Evolutionary conservation across 2,329 filamentous ascomycete genomes (phyloP), one percentile per base, ranked within the genome.

Genomic region (Monosporascus sp.): DNA sequence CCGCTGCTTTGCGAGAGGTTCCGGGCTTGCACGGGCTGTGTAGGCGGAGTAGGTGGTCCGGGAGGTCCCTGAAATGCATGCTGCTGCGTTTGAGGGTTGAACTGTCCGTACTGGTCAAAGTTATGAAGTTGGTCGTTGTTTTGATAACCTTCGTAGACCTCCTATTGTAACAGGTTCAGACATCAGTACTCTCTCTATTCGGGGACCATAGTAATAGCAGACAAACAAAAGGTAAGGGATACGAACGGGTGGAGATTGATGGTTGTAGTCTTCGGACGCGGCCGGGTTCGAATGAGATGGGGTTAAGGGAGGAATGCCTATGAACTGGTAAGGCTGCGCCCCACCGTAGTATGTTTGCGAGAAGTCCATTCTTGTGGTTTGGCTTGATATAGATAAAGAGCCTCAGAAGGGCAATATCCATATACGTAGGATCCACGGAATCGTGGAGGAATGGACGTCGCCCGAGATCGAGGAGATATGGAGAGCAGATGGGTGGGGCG

Each of bases 241-340:
- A 77, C 77, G 70, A 70, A 83, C 80, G 65, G 79, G 75, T 61
- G 80, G 76, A 60, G 80, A 82, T 50, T 77, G 77, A 53, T 71
- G 76, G 63, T 70, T 74, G 68, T 78, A 82, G 51, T 82, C 79
- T 52, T 82, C 79, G 38, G 79, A 81, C 27, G 71, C 70, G 45
- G 75, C 75, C 52, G 79, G 80, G 61, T 78, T 78, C 53, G 79
- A 78, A 65, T 79, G 75, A 52, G 79, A 80, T 31, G 80, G 79
- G 56, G 79, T 81, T 64, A 81, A 64, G 47, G 78, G 78, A 52
- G 75, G 70, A 51, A 82, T 75, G 58, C 74, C 72, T 65, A 82
- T 74, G 65, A 81, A 82, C 61, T 76, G 77, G 68, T 79, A 81
- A 48, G 76, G 70, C 69, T 79, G 76, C 55, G 72, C 64, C 63